Conservation (phyloP, 495 filamentous ascomycete genomes). For the Lophiotrema nucula region DNA sequence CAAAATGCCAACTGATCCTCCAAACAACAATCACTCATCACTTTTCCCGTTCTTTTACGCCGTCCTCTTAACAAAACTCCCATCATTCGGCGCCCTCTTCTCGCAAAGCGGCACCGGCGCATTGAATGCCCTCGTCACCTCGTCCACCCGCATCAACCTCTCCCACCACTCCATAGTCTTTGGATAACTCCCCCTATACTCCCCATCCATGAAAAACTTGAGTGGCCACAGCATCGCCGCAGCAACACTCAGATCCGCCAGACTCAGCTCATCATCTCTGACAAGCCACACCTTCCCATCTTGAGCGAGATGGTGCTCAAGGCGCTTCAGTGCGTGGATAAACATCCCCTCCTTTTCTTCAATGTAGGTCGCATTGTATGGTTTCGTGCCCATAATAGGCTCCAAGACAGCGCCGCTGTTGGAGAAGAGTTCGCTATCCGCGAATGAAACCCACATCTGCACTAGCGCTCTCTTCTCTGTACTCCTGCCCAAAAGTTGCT, state of each 20-base stretch:
- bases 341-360: slow-evolving; percentile 32
- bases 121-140: slow-evolving; percentile 52
- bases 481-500: slow-evolving; percentile 52
- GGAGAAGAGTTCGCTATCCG: slow-evolving; percentile 47
- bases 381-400: slow-evolving; percentile 37
- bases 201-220: slow-evolving; percentile 49
- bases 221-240: slow-evolving; percentile 44
- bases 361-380: slow-evolving; percentile 45
- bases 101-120: slow-evolving; percentile 46
- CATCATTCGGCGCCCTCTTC: slow-evolving; percentile 33
- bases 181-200: slow-evolving; percentile 51
- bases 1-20: too few species aligned
- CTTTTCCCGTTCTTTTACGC: background rate
- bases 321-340: slow-evolving; percentile 41
- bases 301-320: slow-evolving; percentile 45
- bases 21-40: too few species aligned
- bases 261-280: slow-evolving; percentile 44
- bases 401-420: slow-evolving; percentile 40
- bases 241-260: slow-evolving; percentile 56
- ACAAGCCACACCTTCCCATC: slow-evolving; percentile 48
- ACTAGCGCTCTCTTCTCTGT: slow-evolving; percentile 50
- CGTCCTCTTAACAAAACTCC: background rate
- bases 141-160: slow-evolving; percentile 45
- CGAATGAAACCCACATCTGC: slow-evolving; percentile 52
- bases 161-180: slow-evolving; percentile 48